phyloP scores from a whole-genome alignment of 1,284 basidiomycete genomes.

The Coriolopsis trogii region DNA sequence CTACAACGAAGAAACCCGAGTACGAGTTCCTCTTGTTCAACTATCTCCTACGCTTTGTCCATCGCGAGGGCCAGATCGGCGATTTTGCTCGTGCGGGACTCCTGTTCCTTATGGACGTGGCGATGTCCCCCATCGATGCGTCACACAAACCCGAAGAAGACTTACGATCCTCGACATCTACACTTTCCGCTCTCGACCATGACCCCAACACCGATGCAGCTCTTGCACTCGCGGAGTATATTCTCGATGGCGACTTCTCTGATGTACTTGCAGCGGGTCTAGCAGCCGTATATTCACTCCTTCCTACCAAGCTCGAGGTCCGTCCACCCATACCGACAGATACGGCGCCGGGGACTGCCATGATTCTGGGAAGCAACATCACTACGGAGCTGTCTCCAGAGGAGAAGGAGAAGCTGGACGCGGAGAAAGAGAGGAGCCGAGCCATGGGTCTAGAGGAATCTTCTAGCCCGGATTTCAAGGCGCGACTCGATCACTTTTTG shows the following conservation, averaged over 20 bases:
- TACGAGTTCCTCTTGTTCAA: conserved; percentile 96
- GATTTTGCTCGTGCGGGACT: conserved; percentile 93
- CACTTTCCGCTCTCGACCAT: conserved; percentile 24
- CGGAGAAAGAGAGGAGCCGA: conserved; percentile 55
- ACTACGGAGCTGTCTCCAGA: conserved; percentile 48
- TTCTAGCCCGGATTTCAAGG: conserved; percentile 74
- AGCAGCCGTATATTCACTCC: conserved; percentile 89
- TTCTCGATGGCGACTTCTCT: conserved; percentile 94
- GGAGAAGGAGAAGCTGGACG: conserved; percentile 54
- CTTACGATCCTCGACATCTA: conserved; percentile 33
- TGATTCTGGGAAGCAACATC: conserved; percentile 68
- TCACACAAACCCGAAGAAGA: conserved; percentile 42
- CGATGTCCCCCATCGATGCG: conserved; percentile 75
- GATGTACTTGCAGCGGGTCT: conserved; percentile 95
- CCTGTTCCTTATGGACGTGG: conserved; percentile 92
- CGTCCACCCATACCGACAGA: conserved; percentile 49
- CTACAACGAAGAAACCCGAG: conserved; percentile 68
- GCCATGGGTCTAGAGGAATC: conserved; percentile 77
- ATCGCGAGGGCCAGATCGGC: conserved; percentile 92
- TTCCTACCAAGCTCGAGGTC: conserved; percentile 87
- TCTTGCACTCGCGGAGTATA: conserved; percentile 88
- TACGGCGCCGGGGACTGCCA: conserved; percentile 44
- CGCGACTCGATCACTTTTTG: conserved; percentile 85
- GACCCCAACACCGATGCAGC: conserved; percentile 84
- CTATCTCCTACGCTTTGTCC: conserved; percentile 93